Evolutionary conservation across 495 filamentous ascomycete species (phyloP), one percentile per base, ranked within the genome.

Genomic region (Emericellopsis terricola): DNA sequence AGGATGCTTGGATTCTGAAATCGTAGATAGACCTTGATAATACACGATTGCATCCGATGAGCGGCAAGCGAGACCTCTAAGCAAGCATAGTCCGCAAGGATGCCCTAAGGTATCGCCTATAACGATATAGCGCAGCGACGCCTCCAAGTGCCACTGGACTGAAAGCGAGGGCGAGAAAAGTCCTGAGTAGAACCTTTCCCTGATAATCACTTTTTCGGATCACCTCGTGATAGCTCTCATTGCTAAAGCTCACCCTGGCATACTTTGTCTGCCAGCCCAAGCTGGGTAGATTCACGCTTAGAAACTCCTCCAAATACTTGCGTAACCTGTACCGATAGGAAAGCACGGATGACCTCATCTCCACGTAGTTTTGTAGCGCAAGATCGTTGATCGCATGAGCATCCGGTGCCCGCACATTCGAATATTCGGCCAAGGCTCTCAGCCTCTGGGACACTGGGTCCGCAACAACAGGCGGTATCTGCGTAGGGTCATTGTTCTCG

Each of bases 231-330:
- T 99, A 99, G 19, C 81, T 61, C 58, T 89, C 76, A 43, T 91
- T 93, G 19, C 80, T 78, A 52, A 96, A 97, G 41, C 82, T 91
- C 15, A 97, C 75, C 11, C 87, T 62, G n/a, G 74, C 71, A 46
- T 97, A 97, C 59, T 94, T 82, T 1, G 89, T 97, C 51, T 72
- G 69, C 71, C 83, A 92, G 2, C 86, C 89, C 14, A 82, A 45
- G 29, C 59, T 54, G 1, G 89, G 89, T 4, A 91, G 33, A 36
- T 77, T 76, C n/a, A 71, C 63, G 28, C 72, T 74, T 24, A 94
- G 49, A n/a, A 60, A 65, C 56, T 97, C 89, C 53, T 97, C 91
- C 5, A 93, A 46, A 34, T 53, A 72, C 54, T 97, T 97, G 39
- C 89, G 67, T 1, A 84, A 41, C 36, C 71, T 65, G 51, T 96